A percentile compares a stretch with the other conserved stretches of the same genome.
phyloP scores from a whole-genome alignment of 768 basidiomycete genomes.

The Amanita thiersii region DNA sequence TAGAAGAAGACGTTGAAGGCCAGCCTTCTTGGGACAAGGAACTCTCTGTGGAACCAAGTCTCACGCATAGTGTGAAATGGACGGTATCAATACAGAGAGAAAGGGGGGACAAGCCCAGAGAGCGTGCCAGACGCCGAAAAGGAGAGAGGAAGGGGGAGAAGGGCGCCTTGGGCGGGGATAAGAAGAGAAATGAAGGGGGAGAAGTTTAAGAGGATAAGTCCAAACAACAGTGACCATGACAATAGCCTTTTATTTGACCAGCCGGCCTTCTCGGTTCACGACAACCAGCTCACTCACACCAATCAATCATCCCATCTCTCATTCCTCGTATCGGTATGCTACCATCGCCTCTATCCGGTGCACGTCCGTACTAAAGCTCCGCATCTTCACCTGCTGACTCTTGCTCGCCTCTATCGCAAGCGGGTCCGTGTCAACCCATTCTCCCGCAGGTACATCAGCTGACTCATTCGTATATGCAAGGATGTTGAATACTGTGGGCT shows the following conservation, averaged over 20 bases:
- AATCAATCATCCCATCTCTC: conserved; percentile 13
- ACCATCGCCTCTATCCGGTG: conserved; percentile 98
- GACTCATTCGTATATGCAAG: conserved; percentile 92
- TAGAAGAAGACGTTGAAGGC: conserved; percentile 76
- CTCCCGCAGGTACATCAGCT: conserved; percentile 83
- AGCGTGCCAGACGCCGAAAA: conserved; percentile 40
- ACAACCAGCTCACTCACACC: not conserved
- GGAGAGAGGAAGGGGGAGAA: conserved; percentile 13
- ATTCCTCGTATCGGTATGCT: conserved; percentile 89
- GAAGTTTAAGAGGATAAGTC: conserved; percentile 13
- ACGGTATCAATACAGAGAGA: conserved; percentile 14
- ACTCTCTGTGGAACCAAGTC: conserved; percentile 68
- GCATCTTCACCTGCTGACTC: conserved; percentile 88
- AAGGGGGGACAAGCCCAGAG: conserved; percentile 38
- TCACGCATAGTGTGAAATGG: conserved; percentile 42
- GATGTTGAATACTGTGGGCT: conserved; percentile 96
- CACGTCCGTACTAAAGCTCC: conserved; percentile 96
- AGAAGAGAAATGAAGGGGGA: conserved; percentile 15
- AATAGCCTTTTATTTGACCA: conserved; percentile 12
- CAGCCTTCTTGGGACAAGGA: conserved; percentile 55
- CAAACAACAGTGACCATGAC: conserved; percentile 21
- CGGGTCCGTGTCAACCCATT: conserved; percentile 96
- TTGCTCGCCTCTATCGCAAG: conserved; percentile 89
- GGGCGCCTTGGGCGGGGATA: conserved; percentile 16
- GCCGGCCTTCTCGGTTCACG: conserved; percentile 4